Evolutionary conservation across 78 protist species (phyloP).

Genomic region (Bigelowiella natans): DNA sequence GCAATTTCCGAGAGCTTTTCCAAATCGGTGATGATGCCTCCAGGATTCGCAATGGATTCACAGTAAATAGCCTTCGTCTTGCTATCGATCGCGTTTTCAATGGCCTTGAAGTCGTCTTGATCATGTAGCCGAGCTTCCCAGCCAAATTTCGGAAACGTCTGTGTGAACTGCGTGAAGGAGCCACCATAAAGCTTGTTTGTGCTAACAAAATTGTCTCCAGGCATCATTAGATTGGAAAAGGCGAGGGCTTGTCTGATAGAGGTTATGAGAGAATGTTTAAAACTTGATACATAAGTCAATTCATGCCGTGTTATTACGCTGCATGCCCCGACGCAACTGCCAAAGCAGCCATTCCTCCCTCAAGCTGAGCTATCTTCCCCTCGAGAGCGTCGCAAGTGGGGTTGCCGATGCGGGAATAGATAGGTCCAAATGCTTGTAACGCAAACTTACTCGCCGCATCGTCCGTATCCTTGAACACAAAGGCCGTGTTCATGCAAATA

Average conservation of each 20-base stretch:
- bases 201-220: not conserved
- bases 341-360: conserved; percentile 16
- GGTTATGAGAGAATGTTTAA: too few relatives aligned
- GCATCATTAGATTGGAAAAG: not conserved
- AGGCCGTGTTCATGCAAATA: conserved; percentile 24
- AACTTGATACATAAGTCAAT: too few relatives aligned
- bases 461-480: conserved; percentile 28
- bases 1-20: not conserved
- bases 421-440: conserved; percentile 33
- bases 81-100: not conserved
- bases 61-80: not conserved
- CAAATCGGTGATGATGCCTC: not conserved
- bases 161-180: not conserved
- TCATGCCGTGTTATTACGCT: too few relatives aligned
- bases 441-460: conserved; percentile 38
- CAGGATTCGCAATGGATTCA: not conserved
- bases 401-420: conserved; percentile 44
- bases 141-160: not conserved
- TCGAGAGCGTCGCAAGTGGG: conserved; percentile 32
- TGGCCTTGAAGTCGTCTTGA: not conserved
- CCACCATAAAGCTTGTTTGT: not conserved
- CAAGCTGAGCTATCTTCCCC: conserved; percentile 21
- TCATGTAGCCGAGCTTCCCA: not conserved
- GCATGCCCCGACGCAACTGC: conserved; percentile 30
- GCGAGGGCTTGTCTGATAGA: too few relatives aligned